Conservation (phyloP, 106 monocot species). For the Hemerocallis citrina region DNA sequence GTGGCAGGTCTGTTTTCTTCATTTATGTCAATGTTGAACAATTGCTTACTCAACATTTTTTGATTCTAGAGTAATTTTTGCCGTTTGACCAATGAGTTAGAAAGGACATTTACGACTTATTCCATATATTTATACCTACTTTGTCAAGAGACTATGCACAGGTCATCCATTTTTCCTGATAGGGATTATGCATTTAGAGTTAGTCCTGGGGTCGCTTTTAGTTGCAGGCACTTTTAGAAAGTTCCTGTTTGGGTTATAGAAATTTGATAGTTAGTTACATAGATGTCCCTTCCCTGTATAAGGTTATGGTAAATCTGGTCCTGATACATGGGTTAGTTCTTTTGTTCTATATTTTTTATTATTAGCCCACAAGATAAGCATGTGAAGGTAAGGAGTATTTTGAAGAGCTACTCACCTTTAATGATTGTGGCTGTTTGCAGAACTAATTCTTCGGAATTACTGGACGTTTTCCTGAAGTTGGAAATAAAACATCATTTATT, state of each 20-base stretch:
- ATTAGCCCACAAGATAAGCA: conserved; percentile 4
- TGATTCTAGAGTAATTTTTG: conserved; percentile 6
- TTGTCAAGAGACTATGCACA: conserved; percentile 3
- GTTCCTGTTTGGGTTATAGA: conserved; percentile 3
- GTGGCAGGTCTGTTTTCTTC: conserved; percentile 85
- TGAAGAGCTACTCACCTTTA: background rate
- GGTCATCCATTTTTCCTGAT: no score
- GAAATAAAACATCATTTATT: no score
- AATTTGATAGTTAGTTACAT: background rate
- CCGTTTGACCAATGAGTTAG: background rate
- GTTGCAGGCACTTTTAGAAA: no score
- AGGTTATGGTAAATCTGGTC: background rate
- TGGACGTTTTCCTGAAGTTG: background rate
- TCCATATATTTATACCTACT: conserved; percentile 6
- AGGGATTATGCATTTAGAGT: no score
- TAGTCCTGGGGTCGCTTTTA: no score
- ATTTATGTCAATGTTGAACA: conserved; percentile 25
- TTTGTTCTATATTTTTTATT: background rate
- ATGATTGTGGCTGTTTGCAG: no score
- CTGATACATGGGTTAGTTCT: background rate
- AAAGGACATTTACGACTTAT: no score
- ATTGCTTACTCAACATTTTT: conserved; percentile 12
- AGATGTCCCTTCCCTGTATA: background rate
- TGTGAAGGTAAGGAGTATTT: background rate
- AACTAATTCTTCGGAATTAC: background rate